Evolutionary conservation across 495 filamentous ascomycete genomes (phyloP).

Genomic region (Parathielavia appendiculata): DNA sequence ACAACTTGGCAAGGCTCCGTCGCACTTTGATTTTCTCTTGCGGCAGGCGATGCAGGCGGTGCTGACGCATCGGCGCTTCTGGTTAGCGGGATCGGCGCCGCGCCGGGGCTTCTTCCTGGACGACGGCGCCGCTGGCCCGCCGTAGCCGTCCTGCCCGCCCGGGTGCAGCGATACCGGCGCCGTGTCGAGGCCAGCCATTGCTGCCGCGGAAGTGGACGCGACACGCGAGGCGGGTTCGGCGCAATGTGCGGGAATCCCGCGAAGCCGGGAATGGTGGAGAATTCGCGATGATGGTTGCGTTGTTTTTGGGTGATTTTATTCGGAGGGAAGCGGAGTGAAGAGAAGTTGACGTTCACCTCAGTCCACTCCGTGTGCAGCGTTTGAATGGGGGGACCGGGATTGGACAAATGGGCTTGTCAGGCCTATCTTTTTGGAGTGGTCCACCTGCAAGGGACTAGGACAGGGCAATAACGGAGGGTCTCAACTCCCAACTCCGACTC

Average conservation of each 20-base stretch:
- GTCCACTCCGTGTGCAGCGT: not conserved
- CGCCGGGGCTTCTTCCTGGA: slow-evolving; percentile 50
- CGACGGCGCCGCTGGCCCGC: slow-evolving; percentile 13
- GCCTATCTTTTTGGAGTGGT: not conserved
- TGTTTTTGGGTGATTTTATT: not conserved
- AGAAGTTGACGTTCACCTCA: not conserved
- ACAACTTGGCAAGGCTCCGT: slow-evolving; percentile 87
- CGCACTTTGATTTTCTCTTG: slow-evolving; percentile 90
- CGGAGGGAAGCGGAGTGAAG: not conserved
- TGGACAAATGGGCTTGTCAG: not conserved
- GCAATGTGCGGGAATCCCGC: slow-evolving; percentile 7
- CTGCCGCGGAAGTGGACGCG: slow-evolving; percentile 1
- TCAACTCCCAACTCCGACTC: not conserved
- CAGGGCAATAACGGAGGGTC: slow-evolving; percentile 3
- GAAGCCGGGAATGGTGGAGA: slow-evolving; percentile 2
- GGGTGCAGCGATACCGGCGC: not conserved
- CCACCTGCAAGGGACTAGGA: slow-evolving; percentile 6
- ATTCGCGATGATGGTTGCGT: not conserved
- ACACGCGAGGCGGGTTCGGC: not conserved
- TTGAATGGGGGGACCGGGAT: not conserved
- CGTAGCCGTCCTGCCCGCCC: slow-evolving; percentile 30
- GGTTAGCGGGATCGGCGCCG: slow-evolving; percentile 44
- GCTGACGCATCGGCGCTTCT: slow-evolving; percentile 85
- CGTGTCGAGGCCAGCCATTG: slow-evolving; percentile 11
- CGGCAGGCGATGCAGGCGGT: slow-evolving; percentile 91